Evolutionary conservation across 73 alveolate genomes (phyloP).

Genomic region (Paramecium octaurelia): DNA sequence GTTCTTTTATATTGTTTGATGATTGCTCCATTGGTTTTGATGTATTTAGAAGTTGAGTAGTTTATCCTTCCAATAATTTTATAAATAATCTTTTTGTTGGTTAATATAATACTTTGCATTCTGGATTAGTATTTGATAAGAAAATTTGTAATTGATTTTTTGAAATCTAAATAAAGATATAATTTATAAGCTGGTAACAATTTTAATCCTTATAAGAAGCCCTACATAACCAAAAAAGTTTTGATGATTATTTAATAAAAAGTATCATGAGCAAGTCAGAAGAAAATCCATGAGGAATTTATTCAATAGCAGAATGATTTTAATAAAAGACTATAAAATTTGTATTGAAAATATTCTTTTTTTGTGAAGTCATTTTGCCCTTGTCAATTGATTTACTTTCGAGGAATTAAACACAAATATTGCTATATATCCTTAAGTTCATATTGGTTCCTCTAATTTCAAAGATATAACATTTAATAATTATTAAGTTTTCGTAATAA

Average conservation of each 20-base stretch:
- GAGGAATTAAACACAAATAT: too few relatives aligned
- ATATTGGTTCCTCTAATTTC: too few relatives aligned
- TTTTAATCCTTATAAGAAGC: not conserved
- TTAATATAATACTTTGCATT: not conserved
- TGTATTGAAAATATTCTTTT: too few relatives aligned
- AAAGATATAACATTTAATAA: too few relatives aligned
- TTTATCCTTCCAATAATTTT: not conserved
- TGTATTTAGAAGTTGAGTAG: not conserved
- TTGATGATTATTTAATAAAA: not conserved
- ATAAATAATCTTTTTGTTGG: not conserved
- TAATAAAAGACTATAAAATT: too few relatives aligned
- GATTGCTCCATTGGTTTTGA: not conserved
- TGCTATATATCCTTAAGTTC: too few relatives aligned
- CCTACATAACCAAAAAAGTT: not conserved
- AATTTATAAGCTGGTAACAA: not conserved
- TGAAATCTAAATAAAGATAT: not conserved
- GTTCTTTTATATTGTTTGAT: not conserved
- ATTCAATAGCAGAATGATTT: not conserved
- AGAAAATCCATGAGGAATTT: not conserved
- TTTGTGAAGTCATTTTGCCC: too few relatives aligned
- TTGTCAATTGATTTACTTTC: too few relatives aligned
- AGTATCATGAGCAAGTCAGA: not conserved
- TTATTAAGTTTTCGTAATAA: too few relatives aligned
- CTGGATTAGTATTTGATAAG: not conserved
- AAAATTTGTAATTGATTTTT: not conserved